A percentile compares a stretch with the other conserved stretches of the same genome.
These are phyloP conservation scores for Pyricularia pennisetigena DNA, from an alignment of 2,329 filamentous ascomycete species.

Conservation along the genomic window DNA sequence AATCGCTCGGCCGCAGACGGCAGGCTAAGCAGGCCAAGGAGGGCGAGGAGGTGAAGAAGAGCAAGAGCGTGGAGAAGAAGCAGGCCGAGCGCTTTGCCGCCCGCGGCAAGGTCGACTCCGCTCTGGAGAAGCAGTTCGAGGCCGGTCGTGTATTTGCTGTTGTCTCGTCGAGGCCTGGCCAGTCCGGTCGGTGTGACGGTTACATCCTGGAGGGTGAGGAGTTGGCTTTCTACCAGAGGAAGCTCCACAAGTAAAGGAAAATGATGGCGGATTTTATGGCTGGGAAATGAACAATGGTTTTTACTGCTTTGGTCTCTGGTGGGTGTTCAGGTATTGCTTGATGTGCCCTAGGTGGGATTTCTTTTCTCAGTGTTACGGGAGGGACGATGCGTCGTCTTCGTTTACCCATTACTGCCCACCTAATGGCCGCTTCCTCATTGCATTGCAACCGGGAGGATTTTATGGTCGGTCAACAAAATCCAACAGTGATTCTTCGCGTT, in stretches of 20 bases:
- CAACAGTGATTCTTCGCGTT: constrained; percentile 5
- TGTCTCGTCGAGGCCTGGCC: constrained; percentile 84
- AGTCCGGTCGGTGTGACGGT: constrained; percentile 92
- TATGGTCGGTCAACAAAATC: constrained; percentile 7
- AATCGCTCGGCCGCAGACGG: constrained; percentile 78
- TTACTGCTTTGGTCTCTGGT: constrained; percentile 8
- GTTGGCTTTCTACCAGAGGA: constrained; percentile 99
- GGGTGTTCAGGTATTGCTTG: constrained; percentile 8
- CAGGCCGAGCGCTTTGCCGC: constrained; percentile 77
- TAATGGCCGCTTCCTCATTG: constrained; percentile 7
- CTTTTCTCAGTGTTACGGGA: constrained; percentile 1
- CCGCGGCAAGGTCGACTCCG: constrained; percentile 82
- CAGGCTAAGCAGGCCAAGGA: constrained; percentile 61
- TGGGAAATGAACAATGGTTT: constrained; percentile 4
- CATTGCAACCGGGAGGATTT: constrained; percentile 6
- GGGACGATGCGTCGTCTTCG: not conserved
- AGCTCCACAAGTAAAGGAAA: constrained; percentile 84
- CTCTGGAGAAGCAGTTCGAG: constrained; percentile 98
- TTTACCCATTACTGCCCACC: constrained; percentile 1
- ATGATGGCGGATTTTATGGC: not conserved
- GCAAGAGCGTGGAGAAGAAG: constrained; percentile 93
- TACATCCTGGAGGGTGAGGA: constrained; percentile 99
- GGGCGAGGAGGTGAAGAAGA: constrained; percentile 74
- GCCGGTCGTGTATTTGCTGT: constrained; percentile 95
- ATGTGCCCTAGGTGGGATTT: constrained; percentile 4